Base-by-base conservation (phyloP, 106 monocot genomes). In the Phalaenopsis equestris region DNA sequence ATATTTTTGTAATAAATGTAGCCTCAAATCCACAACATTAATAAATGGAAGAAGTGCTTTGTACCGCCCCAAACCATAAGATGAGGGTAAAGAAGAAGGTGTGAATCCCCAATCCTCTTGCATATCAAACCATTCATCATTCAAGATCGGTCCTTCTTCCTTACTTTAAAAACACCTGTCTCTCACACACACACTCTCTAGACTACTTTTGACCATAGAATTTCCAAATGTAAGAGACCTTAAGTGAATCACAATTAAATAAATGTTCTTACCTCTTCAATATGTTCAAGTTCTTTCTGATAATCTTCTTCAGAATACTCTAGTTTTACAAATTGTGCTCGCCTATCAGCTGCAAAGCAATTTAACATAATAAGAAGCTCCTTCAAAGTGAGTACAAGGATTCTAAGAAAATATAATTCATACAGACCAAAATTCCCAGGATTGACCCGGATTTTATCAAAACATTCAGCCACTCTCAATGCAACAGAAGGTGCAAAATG, bases 381-480 rank as follows among this genome's bases (percentile, higher is more conserved):
- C 16, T 42, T 74, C 24, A 49, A 49, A 52, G 49, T 49, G 23
- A 30, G 30, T 49, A 30, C 14, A 76, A 24, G 12, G 3, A 47
- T 30, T 23, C 14, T 1, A 76, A 30, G 12, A 52, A 75, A 75
- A 8, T 37, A 75, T 19, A 49, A 24, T 12, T 76, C 49, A 42
- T n/a, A 79, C 84, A 70, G 75, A 99, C 99, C 99, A 83, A 99
- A 99, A 83, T 99, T 99, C 82, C 99, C 99, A 55, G 99, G 99
- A 83, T 99, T 99, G 65, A 99, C 99, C 79, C 99, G 95, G 75
- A 99, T 99, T 75, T 99, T 99, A 49, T 99, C 99, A 87, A 99
- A 99, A 85, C 99, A 99, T 82, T 99, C 99, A 76, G 99, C 91
- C 55, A 99, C 99, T 91, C 95, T 85, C 58, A 99, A 79, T 64